These are phyloP conservation scores for Penicillium soppii DNA, from an alignment of 495 filamentous ascomycete genomes.

Conservation along the genomic window DNA sequence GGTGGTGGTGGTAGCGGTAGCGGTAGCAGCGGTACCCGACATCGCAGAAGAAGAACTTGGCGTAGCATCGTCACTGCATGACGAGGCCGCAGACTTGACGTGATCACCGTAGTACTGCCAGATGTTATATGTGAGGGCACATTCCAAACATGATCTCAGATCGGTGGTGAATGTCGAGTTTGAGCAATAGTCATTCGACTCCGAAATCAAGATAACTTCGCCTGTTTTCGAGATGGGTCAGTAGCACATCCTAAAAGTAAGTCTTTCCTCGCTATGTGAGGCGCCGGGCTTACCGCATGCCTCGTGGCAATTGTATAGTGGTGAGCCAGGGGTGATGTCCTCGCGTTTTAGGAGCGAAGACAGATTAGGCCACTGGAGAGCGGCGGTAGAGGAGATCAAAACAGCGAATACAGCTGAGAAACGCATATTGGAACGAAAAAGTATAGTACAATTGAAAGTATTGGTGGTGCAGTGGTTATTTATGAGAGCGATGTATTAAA, in stretches of 20 bases:
- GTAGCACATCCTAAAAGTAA: not conserved
- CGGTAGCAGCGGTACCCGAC: slow-evolving; percentile 11
- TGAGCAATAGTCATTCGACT: slow-evolving; percentile 43
- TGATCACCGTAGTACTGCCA: slow-evolving; percentile 46
- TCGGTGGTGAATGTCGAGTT: slow-evolving; percentile 39
- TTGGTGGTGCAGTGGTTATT: too few species aligned
- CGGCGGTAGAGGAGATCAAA: slow-evolving; percentile 10
- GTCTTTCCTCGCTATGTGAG: too few species aligned
- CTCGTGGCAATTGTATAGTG: slow-evolving; percentile 48
- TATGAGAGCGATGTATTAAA: too few species aligned
- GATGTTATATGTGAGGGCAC: slow-evolving; percentile 46
- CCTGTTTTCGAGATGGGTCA: slow-evolving; percentile 20
- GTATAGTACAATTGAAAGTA: too few species aligned
- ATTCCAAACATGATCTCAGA: slow-evolving; percentile 43
- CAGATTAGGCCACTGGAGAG: slow-evolving; percentile 2
- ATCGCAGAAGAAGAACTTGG: slow-evolving; percentile 25
- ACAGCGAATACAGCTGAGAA: slow-evolving; percentile 4
- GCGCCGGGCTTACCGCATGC: slow-evolving; percentile 41
- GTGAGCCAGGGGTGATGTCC: slow-evolving; percentile 36
- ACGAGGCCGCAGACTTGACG: slow-evolving; percentile 28
- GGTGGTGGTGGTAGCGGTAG: not conserved
- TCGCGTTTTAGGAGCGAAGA: not conserved
- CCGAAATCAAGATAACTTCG: too few species aligned
- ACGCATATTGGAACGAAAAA: too few species aligned
- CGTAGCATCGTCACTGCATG: slow-evolving; percentile 39